Evolutionary conservation across 2,329 filamentous ascomycete species (phyloP), one percentile per base, ranked within the genome.

Genomic region (Paracamarosporium sp.): DNA sequence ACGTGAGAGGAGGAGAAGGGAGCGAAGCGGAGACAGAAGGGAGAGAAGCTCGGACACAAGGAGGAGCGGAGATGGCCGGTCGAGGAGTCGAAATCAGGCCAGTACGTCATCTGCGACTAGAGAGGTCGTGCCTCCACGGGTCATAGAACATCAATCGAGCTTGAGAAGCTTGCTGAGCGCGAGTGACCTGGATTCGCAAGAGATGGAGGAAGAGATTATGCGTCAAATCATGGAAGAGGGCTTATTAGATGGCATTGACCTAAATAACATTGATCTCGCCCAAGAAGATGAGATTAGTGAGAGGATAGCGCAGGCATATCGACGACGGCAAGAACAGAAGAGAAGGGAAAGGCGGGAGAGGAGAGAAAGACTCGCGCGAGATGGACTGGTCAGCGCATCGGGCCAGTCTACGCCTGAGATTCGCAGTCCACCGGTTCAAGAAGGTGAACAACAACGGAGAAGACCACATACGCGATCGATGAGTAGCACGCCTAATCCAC

Each of bases 281-380:
- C 91, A 93, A 68, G 92, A 97, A 71, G 93, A 97, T 69, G 92
- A 96, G 69, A 86, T 98, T 15, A 96, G 91, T 63, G 90, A 94
- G 69, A 88, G 90, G 57, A 97, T 98, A 66, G 93, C 93, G 1
- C 91, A 96, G 69, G 92, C 92, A 1, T 97, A 96, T 70, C 83
- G 91, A 56, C 85, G 91, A 60, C 84, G 92, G 28, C 92, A 96
- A 70, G 85, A 83, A 41, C 87, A 88, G 60, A 80, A 86, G 57
- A 73, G 81, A n/a, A 81, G 85, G 12, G 78, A 76, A 55, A 54
- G 71, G 50, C 61, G 67, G 33, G 74, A 75, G 54, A 61, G 74
- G 41, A 59, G 72, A 40, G 72, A 75, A 13, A 67, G 72, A 13
- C 50, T 73, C 24, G 72, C 68, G 53, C 79, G 36, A 82, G 85